Conservation (phyloP, 2,329 filamentous ascomycete species). For the Claviceps spartinae region DNA sequence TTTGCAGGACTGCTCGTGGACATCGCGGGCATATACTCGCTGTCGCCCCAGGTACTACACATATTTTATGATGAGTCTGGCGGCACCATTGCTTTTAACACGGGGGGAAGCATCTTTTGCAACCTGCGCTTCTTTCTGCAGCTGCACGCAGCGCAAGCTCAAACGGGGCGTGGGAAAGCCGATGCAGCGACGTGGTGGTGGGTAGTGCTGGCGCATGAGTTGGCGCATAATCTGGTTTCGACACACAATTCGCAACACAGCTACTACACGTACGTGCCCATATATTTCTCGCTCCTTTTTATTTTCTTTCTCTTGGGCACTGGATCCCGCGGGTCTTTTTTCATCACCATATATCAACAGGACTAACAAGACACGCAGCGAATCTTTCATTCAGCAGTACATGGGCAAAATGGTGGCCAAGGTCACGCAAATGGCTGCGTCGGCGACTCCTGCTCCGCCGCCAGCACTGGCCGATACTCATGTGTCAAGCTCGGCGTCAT, state of each 20-base stretch:
- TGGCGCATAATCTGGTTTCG: constrained; percentile 82
- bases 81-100: constrained; percentile 86
- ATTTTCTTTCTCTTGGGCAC: neutral
- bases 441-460: constrained; percentile 1
- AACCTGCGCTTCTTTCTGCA: constrained; percentile 80
- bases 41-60: constrained; percentile 57
- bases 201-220: constrained; percentile 87
- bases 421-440: constrained; percentile 23
- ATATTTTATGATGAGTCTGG: constrained; percentile 76
- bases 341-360: neutral
- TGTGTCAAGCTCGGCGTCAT: constrained; percentile 4
- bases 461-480: constrained; percentile 2
- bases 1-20: constrained; percentile 61
- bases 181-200: constrained; percentile 82
- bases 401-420: constrained; percentile 55
- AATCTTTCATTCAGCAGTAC: constrained; percentile 67
- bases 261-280: constrained; percentile 55
- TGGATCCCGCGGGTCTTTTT: neutral
- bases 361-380: constrained; percentile 28
- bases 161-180: constrained; percentile 30
- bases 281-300: neutral
- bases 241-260: constrained; percentile 68
- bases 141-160: constrained; percentile 48
- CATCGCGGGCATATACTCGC: constrained; percentile 56
- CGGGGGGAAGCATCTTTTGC: constrained; percentile 77